These are phyloP conservation scores for Fomitiporia mediterranea DNA, from an alignment of 1,284 basidiomycete species.

Conservation along the genomic window DNA sequence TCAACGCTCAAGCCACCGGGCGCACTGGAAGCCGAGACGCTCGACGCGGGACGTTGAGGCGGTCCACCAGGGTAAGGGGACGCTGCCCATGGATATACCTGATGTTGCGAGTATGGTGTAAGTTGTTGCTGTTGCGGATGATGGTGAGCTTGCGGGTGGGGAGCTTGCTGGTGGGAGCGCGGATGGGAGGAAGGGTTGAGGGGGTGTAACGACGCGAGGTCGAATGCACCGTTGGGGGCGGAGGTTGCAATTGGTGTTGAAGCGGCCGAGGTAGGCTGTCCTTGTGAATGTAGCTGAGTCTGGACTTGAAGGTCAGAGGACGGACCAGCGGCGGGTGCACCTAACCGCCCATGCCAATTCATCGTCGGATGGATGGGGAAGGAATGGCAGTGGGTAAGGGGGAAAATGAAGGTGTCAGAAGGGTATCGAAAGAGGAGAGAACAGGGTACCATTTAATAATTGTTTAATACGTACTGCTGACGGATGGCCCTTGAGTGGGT, in stretches of 20 bases:
- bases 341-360: not conserved
- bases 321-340: not conserved
- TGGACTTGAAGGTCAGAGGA: not conserved
- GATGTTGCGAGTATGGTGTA: not conserved
- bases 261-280: not conserved
- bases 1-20: slow-evolving; percentile 8
- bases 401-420: not conserved
- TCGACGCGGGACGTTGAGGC: slow-evolving; percentile 10
- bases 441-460: slow-evolving; percentile 4
- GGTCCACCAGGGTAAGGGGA: not conserved
- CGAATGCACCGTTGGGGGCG: not conserved
- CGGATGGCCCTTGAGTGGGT: not conserved
- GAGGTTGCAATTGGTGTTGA: not conserved
- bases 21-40: slow-evolving; percentile 7
- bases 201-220: not conserved
- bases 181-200: not conserved
- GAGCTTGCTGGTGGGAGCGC: slow-evolving; percentile 9
- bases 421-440: not conserved
- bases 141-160: slow-evolving; percentile 1
- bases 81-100: not conserved
- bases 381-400: not conserved
- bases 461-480: slow-evolving; percentile 8
- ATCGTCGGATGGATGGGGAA: not conserved
- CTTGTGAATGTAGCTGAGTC: not conserved
- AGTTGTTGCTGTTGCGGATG: slow-evolving; percentile 7